These are phyloP conservation scores for Coprinopsis strossmayeri DNA, from an alignment of 768 basidiomycete species.

Conservation along the genomic window DNA sequence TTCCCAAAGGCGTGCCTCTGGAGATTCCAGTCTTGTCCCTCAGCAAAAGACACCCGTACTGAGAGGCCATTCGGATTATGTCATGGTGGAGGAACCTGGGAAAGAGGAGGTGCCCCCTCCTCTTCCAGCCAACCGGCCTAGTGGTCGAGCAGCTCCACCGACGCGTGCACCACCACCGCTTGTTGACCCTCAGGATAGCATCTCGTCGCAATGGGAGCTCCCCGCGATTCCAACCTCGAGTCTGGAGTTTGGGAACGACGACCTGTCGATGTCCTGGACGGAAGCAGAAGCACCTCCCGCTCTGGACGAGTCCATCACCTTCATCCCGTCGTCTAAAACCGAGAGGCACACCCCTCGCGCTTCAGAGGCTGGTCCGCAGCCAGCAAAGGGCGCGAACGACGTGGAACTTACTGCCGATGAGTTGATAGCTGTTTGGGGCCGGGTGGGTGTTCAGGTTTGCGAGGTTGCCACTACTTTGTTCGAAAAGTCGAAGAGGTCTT, in stretches of 20 bases:
- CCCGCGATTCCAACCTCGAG: conserved; percentile 50
- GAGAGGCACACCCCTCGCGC: conserved; percentile 9
- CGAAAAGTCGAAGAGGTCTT: conserved; percentile 69
- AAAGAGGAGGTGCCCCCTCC: conserved; percentile 35
- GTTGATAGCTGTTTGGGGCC: conserved; percentile 61
- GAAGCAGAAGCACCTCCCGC: conserved; percentile 27
- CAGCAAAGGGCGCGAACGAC: conserved; percentile 19
- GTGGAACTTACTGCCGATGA: conserved; percentile 51
- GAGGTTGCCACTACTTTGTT: conserved; percentile 61
- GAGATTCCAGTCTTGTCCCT: conserved; percentile 18
- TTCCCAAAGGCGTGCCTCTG: conserved; percentile 33
- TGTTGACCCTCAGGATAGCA: conserved; percentile 25
- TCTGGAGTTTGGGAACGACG: conserved; percentile 45
- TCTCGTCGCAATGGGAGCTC: conserved; percentile 57
- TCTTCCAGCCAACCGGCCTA: conserved; percentile 37
- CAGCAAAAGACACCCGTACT: conserved; percentile 19
- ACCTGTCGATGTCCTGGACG: conserved; percentile 59
- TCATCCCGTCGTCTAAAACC: conserved; percentile 14
- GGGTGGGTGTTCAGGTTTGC: conserved; percentile 69
- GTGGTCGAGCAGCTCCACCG: conserved; percentile 34
- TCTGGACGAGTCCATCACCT: not conserved
- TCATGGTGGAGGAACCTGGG: conserved; percentile 54
- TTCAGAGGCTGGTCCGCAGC: conserved; percentile 4
- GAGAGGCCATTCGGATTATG: conserved; percentile 43
- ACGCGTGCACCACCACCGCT: conserved; percentile 23